phyloP scores from a whole-genome alignment of 306 rosid species.

The Citrullus colocynthis region DNA sequence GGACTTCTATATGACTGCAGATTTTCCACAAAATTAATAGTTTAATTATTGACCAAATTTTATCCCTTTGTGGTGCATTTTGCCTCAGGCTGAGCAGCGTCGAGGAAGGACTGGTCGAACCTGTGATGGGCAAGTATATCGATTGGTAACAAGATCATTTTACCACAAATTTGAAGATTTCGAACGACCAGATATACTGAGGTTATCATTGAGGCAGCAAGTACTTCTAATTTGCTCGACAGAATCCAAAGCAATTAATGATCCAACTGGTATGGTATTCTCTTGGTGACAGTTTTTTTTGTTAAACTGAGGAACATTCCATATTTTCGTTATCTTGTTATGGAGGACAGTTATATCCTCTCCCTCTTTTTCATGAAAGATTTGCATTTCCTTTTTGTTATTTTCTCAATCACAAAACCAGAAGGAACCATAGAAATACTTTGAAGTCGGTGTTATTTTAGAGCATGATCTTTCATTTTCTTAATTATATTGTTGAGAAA shows the following conservation, averaged over 20 bases:
- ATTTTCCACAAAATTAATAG: background rate
- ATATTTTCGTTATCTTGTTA: background rate
- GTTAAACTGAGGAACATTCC: background rate
- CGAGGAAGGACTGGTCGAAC: constrained; percentile 94
- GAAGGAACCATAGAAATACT: no score
- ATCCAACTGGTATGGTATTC: constrained; percentile 46
- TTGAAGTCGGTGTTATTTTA: no score
- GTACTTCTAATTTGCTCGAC: constrained; percentile 66
- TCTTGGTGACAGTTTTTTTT: background rate
- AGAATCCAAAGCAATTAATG: constrained; percentile 69
- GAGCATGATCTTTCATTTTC: background rate
- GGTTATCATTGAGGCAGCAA: constrained; percentile 71
- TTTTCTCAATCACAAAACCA: no score
- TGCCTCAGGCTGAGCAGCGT: constrained; percentile 73
- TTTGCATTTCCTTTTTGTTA: no score
- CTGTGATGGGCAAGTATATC: constrained; percentile 78
- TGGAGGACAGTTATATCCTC: background rate
- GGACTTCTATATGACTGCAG: background rate
- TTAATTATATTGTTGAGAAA: background rate
- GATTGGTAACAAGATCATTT: constrained; percentile 64
- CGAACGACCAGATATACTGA: constrained; percentile 63
- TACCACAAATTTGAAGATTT: constrained; percentile 36
- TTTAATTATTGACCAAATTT: background rate
- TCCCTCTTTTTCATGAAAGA: no score
- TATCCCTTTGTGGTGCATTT: constrained; percentile 6